phyloP scores from a whole-genome alignment of 2,329 filamentous ascomycete species.

The Scopulariopsis brevicaulis region DNA sequence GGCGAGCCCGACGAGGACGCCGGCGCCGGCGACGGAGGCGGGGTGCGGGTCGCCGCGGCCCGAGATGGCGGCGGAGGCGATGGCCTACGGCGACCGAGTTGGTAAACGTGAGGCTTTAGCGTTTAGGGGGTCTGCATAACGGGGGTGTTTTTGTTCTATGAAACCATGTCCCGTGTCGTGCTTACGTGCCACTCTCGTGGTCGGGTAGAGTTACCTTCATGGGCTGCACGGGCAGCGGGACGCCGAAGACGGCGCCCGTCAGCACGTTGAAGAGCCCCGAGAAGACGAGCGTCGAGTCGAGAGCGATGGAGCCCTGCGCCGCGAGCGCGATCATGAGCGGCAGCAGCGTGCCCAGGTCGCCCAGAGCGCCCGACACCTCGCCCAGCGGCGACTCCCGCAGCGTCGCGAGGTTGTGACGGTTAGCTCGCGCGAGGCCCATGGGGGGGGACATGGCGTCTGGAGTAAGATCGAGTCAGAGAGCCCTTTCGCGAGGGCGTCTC shows the following conservation, averaged over 20 bases:
- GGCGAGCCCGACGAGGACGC: conserved; percentile 58
- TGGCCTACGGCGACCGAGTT: conserved; percentile 40
- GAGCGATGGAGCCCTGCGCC: conserved; percentile 63
- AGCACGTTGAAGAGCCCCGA: conserved; percentile 78
- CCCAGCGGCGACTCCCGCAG: conserved; percentile 36
- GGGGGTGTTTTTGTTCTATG: background rate
- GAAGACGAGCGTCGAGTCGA: conserved; percentile 78
- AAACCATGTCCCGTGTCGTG: background rate
- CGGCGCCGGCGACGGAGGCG: conserved; percentile 57
- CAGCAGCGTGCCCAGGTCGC: conserved; percentile 81
- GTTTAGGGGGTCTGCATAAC: background rate
- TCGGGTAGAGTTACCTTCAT: conserved; percentile 40
- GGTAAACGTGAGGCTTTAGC: background rate
- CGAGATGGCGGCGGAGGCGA: conserved; percentile 79
- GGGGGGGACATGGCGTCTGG: background rate
- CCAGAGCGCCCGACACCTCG: conserved; percentile 79
- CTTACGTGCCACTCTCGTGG: background rate
- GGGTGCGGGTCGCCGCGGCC: conserved; percentile 37
- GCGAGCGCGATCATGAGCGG: conserved; percentile 83
- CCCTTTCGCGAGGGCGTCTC: background rate
- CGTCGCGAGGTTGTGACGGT: conserved; percentile 36
- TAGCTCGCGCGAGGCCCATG: conserved; percentile 12
- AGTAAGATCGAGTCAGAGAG: background rate
- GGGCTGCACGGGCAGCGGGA: conserved; percentile 88
- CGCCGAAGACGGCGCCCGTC: conserved; percentile 73